phyloP scores from a whole-genome alignment of 2,329 filamentous ascomycete genomes.

The Cytospora leucostoma region DNA sequence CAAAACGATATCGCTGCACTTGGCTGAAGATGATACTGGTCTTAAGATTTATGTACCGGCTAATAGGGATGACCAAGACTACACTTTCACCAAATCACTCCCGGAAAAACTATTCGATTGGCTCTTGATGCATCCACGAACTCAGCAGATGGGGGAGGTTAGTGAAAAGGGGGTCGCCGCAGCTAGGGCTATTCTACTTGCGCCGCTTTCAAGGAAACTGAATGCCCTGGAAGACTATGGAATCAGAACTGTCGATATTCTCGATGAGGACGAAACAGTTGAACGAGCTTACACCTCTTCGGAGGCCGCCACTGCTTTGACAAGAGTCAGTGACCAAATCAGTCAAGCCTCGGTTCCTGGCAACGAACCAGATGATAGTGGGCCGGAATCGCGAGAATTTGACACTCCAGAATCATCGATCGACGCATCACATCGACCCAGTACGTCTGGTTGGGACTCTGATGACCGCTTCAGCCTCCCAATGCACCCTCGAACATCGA shows the following conservation, averaged over 20 bases:
- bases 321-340: background rate
- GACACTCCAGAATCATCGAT: background rate
- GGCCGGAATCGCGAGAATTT: background rate
- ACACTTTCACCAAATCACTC: conserved; percentile 35
- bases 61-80: conserved; percentile 32
- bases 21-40: conserved; percentile 32
- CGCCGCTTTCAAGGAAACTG: conserved; percentile 2
- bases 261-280: background rate
- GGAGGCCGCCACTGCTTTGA: background rate
- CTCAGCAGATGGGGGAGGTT: conserved; percentile 10
- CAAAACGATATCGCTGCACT: conserved; percentile 33
- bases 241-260: conserved; percentile 15
- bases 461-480: background rate
- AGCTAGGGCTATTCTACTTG: background rate
- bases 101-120: conserved; percentile 36
- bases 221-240: conserved; percentile 28
- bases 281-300: background rate
- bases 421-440: background rate
- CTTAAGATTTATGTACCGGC: conserved; percentile 39
- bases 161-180: conserved; percentile 22
- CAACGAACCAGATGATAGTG: background rate
- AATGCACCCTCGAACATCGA: background rate
- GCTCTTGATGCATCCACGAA: conserved; percentile 38
- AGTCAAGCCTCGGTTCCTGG: background rate
- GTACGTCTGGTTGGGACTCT: background rate